A percentile compares a stretch with the other conserved stretches of the same genome.
These are phyloP conservation scores for Botrytis porri DNA, from an alignment of 2,329 filamentous ascomycete species.

Conservation along the genomic window DNA sequence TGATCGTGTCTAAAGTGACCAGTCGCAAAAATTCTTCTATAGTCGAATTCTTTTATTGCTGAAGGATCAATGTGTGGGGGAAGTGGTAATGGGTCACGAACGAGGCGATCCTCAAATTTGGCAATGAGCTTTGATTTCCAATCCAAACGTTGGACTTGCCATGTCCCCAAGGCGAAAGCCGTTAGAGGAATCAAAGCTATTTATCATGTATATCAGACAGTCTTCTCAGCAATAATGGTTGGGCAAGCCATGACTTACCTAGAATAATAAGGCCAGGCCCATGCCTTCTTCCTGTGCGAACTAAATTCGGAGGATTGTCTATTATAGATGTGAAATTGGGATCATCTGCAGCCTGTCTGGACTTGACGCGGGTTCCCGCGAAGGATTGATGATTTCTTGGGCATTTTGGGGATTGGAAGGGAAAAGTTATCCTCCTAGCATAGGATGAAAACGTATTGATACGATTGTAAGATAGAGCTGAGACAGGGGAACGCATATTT, in stretches of 20 bases:
- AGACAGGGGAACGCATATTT: constrained; percentile 12
- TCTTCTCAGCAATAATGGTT: neutral
- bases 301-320: constrained; percentile 78
- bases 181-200: constrained; percentile 75
- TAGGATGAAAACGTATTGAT: neutral
- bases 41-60: constrained; percentile 88
- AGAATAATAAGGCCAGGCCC: constrained; percentile 78
- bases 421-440: constrained; percentile 9
- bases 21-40: constrained; percentile 73
- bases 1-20: constrained; percentile 80
- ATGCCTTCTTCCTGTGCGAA: constrained; percentile 71
- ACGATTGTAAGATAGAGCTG: constrained; percentile 1
- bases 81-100: constrained; percentile 80
- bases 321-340: constrained; percentile 81
- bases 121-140: constrained; percentile 95
- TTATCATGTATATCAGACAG: constrained; percentile 9
- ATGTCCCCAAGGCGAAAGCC: constrained; percentile 84
- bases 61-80: constrained; percentile 77
- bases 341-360: constrained; percentile 56
- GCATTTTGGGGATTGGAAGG: constrained; percentile 21
- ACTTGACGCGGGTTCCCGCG: constrained; percentile 24
- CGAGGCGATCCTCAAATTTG: constrained; percentile 85
- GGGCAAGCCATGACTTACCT: constrained; percentile 44
- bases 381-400: constrained; percentile 34
- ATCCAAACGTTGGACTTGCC: constrained; percentile 88